phyloP scores from a whole-genome alignment of 306 rosid genomes.

The Cucurbita pepo region DNA sequence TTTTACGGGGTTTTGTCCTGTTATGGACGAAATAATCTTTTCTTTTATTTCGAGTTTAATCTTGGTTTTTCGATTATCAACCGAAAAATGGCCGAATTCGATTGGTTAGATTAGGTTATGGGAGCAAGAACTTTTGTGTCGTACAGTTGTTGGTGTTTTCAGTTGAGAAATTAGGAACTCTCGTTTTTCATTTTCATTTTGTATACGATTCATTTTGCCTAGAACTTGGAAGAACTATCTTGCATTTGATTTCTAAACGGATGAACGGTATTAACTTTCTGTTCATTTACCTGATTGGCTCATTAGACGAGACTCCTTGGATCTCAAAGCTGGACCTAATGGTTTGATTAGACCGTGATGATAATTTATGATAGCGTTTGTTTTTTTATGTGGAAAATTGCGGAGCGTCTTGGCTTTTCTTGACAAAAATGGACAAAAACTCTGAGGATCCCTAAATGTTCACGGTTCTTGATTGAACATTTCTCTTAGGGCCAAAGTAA shows the following conservation, averaged over 20 bases:
- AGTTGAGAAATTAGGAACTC: not conserved
- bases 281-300: not conserved
- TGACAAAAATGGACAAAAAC: not conserved
- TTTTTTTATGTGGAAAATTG: not conserved
- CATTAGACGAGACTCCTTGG: not conserved
- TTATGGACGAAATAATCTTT: not conserved
- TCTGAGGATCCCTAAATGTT: not conserved
- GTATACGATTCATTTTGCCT: not conserved
- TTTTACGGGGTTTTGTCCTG: not conserved
- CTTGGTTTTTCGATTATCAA: not conserved
- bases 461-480: not conserved
- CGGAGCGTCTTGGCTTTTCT: not conserved
- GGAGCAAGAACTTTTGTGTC: not conserved
- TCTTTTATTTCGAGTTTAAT: not conserved
- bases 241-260: not conserved
- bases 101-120: not conserved
- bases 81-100: not conserved
- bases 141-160: not conserved
- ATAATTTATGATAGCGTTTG: not conserved
- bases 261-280: not conserved
- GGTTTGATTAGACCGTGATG: not conserved
- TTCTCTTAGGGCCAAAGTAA: not conserved
- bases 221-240: not conserved
- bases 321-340: not conserved
- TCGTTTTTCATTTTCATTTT: not conserved